These are phyloP conservation scores for Termitomyces bulborhizus DNA, from an alignment of 768 basidiomycete genomes.

Conservation along the genomic window DNA sequence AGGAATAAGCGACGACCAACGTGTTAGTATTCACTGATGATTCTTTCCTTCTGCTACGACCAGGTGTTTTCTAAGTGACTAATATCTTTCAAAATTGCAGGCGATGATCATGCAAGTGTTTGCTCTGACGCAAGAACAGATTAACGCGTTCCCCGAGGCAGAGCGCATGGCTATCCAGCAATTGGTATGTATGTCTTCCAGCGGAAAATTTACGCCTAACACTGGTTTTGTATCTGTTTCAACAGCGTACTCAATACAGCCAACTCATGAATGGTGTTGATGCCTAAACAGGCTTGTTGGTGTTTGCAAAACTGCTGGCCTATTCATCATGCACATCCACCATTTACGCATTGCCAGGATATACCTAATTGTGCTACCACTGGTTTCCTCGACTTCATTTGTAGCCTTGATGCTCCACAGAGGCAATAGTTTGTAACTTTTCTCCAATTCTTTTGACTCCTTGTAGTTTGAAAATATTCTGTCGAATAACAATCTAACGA, in stretches of 20 bases:
- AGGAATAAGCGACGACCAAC: constrained; percentile 48
- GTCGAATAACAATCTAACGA: not conserved
- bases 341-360: not conserved
- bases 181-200: constrained; percentile 41
- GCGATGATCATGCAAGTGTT: constrained; percentile 86
- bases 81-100: constrained; percentile 26
- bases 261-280: constrained; percentile 30
- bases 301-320: not conserved
- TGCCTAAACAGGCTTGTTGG: not conserved
- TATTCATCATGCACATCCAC: constrained; percentile 1
- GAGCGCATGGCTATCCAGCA: constrained; percentile 79
- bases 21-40: constrained; percentile 28
- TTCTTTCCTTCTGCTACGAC: constrained; percentile 6
- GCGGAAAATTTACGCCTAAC: not conserved
- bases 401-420: too few species aligned
- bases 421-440: not conserved
- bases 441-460: too few species aligned
- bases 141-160: constrained; percentile 69
- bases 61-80: not conserved
- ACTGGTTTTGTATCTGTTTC: not conserved
- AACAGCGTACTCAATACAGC: constrained; percentile 32
- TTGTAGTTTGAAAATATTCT: not conserved
- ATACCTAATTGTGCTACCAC: not conserved
- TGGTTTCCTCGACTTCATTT: too few species aligned
- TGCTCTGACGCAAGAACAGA: constrained; percentile 74